Evolutionary conservation across 768 basidiomycete species (phyloP).

Genomic region (Trametopsis cervina): DNA sequence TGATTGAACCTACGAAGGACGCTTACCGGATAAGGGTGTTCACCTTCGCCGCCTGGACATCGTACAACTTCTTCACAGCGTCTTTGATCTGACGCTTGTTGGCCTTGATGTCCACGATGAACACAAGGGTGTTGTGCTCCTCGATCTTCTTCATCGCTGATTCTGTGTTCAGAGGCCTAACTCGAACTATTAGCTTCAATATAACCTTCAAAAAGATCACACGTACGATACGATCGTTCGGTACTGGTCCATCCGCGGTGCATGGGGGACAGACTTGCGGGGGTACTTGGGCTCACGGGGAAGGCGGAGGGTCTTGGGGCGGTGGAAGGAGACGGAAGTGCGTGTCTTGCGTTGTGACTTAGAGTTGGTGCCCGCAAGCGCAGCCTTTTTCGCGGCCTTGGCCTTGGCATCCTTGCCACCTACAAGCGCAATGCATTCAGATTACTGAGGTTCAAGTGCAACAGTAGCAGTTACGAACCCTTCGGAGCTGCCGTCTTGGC

Average conservation of each 20-base stretch:
- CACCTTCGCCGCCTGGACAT: slow-evolving; percentile 91
- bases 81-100: slow-evolving; percentile 99
- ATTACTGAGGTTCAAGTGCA: background rate
- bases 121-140: slow-evolving; percentile 98
- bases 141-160: slow-evolving; percentile 99
- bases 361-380: slow-evolving; percentile 77
- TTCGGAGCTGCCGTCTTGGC: slow-evolving; percentile 48
- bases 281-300: slow-evolving; percentile 86
- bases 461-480: slow-evolving; percentile 28
- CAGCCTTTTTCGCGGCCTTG: slow-evolving; percentile 95
- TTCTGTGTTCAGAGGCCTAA: slow-evolving; percentile 87
- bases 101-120: slow-evolving; percentile 89
- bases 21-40: slow-evolving; percentile 96
- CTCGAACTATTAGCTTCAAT: background rate
- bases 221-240: slow-evolving; percentile 86
- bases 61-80: slow-evolving; percentile 98
- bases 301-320: slow-evolving; percentile 88
- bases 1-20: too few relatives aligned
- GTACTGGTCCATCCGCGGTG: slow-evolving; percentile 94
- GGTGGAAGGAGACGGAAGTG: slow-evolving; percentile 86
- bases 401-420: slow-evolving; percentile 55
- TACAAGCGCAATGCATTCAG: slow-evolving; percentile 9
- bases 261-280: slow-evolving; percentile 90
- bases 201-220: slow-evolving; percentile 3
- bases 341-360: slow-evolving; percentile 77